Evolutionary conservation across 2,329 filamentous ascomycete genomes (phyloP), one percentile per base, ranked within the genome.

Genomic region (Aspergillus tanneri): DNA sequence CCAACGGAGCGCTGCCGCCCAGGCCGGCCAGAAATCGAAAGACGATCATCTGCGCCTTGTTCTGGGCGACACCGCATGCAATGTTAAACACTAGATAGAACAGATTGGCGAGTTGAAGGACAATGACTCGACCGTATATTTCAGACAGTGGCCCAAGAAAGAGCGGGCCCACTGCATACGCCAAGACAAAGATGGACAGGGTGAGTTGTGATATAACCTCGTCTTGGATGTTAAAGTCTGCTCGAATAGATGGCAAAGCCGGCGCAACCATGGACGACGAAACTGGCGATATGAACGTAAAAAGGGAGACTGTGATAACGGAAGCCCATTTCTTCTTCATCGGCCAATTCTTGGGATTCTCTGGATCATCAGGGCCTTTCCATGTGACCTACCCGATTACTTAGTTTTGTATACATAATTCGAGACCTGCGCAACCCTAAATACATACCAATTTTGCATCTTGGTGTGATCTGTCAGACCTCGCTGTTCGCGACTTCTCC

Each of bases 231-330:
- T 76, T 52, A 27, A 86, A 72, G 22, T 85, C 80, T 2, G 59
- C 56, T n/a, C 75, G 72, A 39, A 86, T 80, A 2, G 71, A 63
- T 8, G 64, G 62, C 30, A 86, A 57, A 0, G 74, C 77, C 0
- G 79, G 79, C 0, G 78, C 74, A 2, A 80, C 62, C 77, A 86
- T 85, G 27, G 79, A 80, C 4, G 80, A 83, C 2, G 82, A 81
- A 21, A 86, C 80, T 0, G 84, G 82, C 2, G 81, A 82, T 50
- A 85, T 79, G 54, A 85, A 76, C 2, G 81, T 83, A 61, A 83
- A 83, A 41, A 72, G 68, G 0, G 81, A 77, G 23, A 84, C 71
- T 45, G 81, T 71, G 30, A 81, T 67, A 2, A 79, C 77, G 16
- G 76, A 76, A 1, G 68, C 66, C 83, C 82, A 85, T 64, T 84